These are phyloP conservation scores for Daldinia sp. DNA, from an alignment of 2,329 filamentous ascomycete genomes.

Conservation along the genomic window DNA sequence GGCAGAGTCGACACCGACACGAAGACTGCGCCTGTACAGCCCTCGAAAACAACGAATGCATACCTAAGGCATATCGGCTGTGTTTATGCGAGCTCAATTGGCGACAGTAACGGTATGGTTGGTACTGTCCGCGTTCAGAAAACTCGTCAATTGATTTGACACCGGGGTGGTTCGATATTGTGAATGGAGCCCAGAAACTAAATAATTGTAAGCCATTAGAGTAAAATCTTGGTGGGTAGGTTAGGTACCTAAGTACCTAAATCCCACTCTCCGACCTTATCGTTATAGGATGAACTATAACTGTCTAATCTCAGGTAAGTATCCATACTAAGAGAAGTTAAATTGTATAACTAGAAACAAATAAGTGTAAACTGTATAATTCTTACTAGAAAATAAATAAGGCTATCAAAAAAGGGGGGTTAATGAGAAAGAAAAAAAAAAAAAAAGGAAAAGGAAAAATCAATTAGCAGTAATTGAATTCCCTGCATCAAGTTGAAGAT, in stretches of 20 bases:
- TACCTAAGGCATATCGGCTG: constrained; percentile 58
- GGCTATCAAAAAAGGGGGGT: too few relatives aligned
- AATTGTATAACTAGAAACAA: neutral
- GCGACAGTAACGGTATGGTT: constrained; percentile 13
- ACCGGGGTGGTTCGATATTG: constrained; percentile 33
- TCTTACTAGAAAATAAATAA: neutral
- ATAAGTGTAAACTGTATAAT: neutral
- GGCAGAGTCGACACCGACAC: constrained; percentile 73
- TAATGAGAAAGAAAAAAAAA: too few relatives aligned
- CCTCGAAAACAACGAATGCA: constrained; percentile 78
- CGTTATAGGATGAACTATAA: neutral
- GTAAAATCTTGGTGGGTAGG: constrained; percentile 9
- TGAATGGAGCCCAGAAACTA: constrained; percentile 18
- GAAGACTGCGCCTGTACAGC: constrained; percentile 69
- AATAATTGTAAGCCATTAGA: constrained; percentile 2
- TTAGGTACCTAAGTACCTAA: constrained; percentile 9
- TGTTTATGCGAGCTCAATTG: constrained; percentile 33
- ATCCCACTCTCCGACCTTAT: neutral
- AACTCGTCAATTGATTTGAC: constrained; percentile 19
- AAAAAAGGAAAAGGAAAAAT: too few relatives aligned
- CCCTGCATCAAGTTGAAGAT: neutral
- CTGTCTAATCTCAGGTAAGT: neutral
- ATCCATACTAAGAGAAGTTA: neutral
- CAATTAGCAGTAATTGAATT: too few relatives aligned
- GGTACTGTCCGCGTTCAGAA: constrained; percentile 20